These are phyloP conservation scores for Yamadazyma triangularis DNA, from an alignment of 1,139 yeast genomes.

Conservation along the genomic window DNA sequence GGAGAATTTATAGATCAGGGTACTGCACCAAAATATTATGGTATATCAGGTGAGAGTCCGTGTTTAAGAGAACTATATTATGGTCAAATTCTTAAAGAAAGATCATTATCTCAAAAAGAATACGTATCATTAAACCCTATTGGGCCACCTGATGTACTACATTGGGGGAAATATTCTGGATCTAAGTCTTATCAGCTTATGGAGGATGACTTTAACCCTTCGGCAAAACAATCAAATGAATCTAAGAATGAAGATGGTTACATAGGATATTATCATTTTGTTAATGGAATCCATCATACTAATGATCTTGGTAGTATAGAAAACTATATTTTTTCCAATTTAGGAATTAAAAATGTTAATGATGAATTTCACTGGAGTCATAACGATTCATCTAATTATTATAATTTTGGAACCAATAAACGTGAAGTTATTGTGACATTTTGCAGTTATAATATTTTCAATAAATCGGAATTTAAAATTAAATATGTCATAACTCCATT, in stretches of 20 bases:
- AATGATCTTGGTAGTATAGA: constrained; percentile 23
- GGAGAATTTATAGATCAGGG: too few relatives aligned
- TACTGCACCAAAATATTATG: too few relatives aligned
- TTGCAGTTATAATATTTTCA: constrained; percentile 47
- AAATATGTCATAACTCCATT: constrained; percentile 25
- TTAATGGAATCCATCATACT: constrained; percentile 28
- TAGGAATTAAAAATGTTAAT: constrained; percentile 21
- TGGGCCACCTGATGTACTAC: constrained; percentile 41
- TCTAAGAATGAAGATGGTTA: constrained; percentile 35
- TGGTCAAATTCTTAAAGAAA: constrained; percentile 8
- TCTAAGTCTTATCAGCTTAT: constrained; percentile 24
- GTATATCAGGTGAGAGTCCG: too few relatives aligned
- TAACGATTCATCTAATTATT: not conserved
- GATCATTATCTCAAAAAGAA: constrained; percentile 8
- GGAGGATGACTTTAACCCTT: constrained; percentile 23
- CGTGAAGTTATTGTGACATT: constrained; percentile 41
- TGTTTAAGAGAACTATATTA: constrained; percentile 10
- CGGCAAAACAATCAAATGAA: constrained; percentile 5
- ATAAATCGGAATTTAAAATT: constrained; percentile 43
- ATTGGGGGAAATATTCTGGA: constrained; percentile 37
- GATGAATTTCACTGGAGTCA: constrained; percentile 15
- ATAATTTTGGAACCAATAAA: constrained; percentile 12
- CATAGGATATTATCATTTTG: constrained; percentile 37
- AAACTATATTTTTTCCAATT: constrained; percentile 21
- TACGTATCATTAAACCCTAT: constrained; percentile 3